Conservation (phyloP, 73 alveolate genomes). For the Durusdinium trenchii region DNA sequence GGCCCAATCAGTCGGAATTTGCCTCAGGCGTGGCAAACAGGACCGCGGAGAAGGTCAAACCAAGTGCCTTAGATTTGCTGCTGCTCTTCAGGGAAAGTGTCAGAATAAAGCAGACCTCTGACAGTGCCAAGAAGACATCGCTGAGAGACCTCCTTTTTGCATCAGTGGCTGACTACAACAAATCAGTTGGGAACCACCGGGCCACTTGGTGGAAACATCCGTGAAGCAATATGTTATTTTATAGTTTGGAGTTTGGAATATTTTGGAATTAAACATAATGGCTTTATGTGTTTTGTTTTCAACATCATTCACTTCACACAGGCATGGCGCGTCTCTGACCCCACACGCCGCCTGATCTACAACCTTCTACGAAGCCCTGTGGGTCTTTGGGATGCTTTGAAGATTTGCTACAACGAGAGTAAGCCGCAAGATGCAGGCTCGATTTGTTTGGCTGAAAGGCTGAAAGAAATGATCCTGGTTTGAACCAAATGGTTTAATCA, state of each 20-base stretch:
- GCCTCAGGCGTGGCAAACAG: neutral
- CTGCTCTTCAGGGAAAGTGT: neutral
- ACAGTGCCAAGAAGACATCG: neutral
- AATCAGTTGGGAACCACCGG: neutral
- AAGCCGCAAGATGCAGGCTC: constrained; percentile 42
- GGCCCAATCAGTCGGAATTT: neutral
- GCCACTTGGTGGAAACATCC: neutral
- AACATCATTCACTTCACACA: too few species aligned
- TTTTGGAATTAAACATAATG: too few species aligned
- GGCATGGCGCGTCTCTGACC: constrained; percentile 33
- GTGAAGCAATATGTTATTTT: too few species aligned
- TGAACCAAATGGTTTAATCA: neutral
- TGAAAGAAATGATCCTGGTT: neutral
- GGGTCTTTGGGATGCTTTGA: constrained; percentile 25
- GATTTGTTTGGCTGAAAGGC: too few species aligned
- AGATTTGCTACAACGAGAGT: neutral
- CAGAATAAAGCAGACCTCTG: neutral
- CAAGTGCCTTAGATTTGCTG: constrained; percentile 8
- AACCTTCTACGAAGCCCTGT: constrained; percentile 23
- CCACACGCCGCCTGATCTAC: neutral
- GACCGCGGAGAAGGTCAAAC: constrained; percentile 1
- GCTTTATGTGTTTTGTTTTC: too few species aligned
- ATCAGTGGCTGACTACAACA: constrained; percentile 37
- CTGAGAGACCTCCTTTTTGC: neutral
- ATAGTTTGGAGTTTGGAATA: too few species aligned